Base-by-base conservation (phyloP, 2,329 filamentous ascomycete genomes). In the Pseudogymnoascus sp. region DNA sequence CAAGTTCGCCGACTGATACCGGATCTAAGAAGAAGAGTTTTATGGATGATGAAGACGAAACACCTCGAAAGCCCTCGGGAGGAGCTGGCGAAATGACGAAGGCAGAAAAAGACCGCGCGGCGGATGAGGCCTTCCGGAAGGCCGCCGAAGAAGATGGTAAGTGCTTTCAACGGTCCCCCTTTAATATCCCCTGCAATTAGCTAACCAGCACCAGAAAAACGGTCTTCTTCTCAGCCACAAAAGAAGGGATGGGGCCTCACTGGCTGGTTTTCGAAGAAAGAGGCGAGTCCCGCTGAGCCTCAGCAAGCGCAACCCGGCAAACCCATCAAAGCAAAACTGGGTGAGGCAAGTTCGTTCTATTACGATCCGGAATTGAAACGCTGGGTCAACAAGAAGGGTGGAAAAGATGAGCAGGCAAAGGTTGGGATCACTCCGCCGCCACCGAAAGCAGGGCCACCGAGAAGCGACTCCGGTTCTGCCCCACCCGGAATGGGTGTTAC, bases 321-420 rank as follows among this genome's bases (percentile, higher is more conserved):
- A 28, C 85, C 93, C n/a, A 90, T 97, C 74, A 87, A 85, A 69
- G 95, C 96, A 65, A 99, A 99, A 71, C 83, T 99, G 7, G 96
- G 93, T 65, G 96, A 99, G 75, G 86, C 95, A 71, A 96, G 86
- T 74, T 91, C 87, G 52, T 97, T 99, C 75, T 88, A 93, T 68
- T 99, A 95, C 71, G 95, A 99, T 72, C 89, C 92, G 2, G 90
- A 97, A n/a, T 83, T 96, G 61, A 96, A 96, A 79, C 92, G 95
- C 73, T 99, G 96, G 96, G 82, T 99, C 73, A 97, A 99, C 79
- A 97, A 97, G 80, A 97, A 96, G 73, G 85, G 86, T 9, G 88
- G 88, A 11, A 79, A 78, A 12, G 87, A 89, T 62, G 83, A 83
- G 45, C 77, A 78, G 7, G 78, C 82, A 25, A 78, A 83, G 2